These are phyloP conservation scores for Eremomyces bilateralis DNA, from an alignment of 495 filamentous ascomycete genomes.

Conservation along the genomic window DNA sequence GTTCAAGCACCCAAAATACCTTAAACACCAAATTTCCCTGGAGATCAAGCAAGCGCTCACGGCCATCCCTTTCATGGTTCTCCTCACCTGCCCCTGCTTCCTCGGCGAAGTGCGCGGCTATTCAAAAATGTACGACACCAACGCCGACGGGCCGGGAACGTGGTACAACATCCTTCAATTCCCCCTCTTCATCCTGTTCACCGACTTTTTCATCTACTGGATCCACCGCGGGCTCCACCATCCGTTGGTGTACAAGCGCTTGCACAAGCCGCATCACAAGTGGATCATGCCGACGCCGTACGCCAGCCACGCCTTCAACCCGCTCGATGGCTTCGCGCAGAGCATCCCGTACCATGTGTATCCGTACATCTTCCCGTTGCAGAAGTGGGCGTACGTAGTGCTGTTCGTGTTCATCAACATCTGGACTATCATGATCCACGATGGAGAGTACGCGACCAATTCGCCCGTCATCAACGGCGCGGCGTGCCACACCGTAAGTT, in stretches of 20 bases:
- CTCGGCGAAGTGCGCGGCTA: constrained; percentile 66
- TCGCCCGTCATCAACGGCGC: constrained; percentile 81
- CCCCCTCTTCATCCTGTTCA: constrained; percentile 80
- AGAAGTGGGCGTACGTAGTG: constrained; percentile 70
- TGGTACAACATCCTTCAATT: constrained; percentile 75
- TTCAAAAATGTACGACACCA: constrained; percentile 65
- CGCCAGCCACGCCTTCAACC: constrained; percentile 87
- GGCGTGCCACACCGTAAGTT: constrained; percentile 86
- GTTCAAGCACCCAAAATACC: constrained; percentile 79
- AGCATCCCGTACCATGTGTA: constrained; percentile 84
- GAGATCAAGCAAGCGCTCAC: constrained; percentile 63
- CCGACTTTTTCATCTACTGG: constrained; percentile 85
- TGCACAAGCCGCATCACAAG: constrained; percentile 97
- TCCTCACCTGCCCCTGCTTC: constrained; percentile 69
- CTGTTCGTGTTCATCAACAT: constrained; percentile 88
- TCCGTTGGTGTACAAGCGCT: constrained; percentile 56
- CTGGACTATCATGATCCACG: constrained; percentile 96
- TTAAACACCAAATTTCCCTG: constrained; percentile 75
- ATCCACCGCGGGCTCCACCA: constrained; percentile 85
- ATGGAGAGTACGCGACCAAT: constrained; percentile 86
- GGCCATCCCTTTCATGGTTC: constrained; percentile 62
- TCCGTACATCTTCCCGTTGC: constrained; percentile 79
- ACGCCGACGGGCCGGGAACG: constrained; percentile 44
- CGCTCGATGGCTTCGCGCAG: constrained; percentile 82
- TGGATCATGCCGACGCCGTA: constrained; percentile 98